These are phyloP conservation scores for Gleditsia sinensis DNA, from an alignment of 306 rosid genomes.

Conservation along the genomic window DNA sequence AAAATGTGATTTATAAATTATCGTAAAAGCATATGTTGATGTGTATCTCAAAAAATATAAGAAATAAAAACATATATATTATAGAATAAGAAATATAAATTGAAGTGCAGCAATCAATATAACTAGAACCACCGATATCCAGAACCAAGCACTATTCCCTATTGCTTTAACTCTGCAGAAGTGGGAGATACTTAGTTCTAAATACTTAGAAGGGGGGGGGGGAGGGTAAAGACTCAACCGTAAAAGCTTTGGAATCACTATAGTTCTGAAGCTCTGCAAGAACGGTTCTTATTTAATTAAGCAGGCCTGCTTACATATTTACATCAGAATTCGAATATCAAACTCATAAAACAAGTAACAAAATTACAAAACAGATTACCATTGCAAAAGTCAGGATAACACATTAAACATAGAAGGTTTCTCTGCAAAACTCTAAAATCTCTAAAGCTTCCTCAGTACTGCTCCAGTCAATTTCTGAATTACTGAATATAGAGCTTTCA, in stretches of 20 bases:
- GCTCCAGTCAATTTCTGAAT: neutral
- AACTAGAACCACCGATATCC: conserved; percentile 1
- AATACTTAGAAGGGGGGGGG: neutral
- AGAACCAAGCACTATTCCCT: neutral
- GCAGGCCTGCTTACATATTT: neutral
- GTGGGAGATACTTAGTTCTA: neutral
- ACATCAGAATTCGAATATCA: conserved; percentile 10
- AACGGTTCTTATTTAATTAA: conserved; percentile 4
- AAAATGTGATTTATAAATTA: conserved; percentile 10
- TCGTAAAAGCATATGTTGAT: neutral
- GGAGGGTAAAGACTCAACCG: conserved; percentile 2
- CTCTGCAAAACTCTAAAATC: too few relatives aligned
- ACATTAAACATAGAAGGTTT: too few relatives aligned
- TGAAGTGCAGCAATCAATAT: conserved; percentile 1
- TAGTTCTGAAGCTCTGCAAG: neutral
- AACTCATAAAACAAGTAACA: conserved; percentile 18
- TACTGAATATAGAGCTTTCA: neutral
- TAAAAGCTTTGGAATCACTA: conserved; percentile 14
- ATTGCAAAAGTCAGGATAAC: too few relatives aligned
- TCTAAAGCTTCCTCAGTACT: too few relatives aligned
- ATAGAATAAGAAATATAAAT: neutral
- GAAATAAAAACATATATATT: conserved; percentile 20
- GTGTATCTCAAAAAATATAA: conserved; percentile 17
- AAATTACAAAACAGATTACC: neutral
- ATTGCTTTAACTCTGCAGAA: neutral